Evolutionary conservation across 1,284 basidiomycete genomes (phyloP).

Genomic region (Leccinum olivaceoglutinosum): DNA sequence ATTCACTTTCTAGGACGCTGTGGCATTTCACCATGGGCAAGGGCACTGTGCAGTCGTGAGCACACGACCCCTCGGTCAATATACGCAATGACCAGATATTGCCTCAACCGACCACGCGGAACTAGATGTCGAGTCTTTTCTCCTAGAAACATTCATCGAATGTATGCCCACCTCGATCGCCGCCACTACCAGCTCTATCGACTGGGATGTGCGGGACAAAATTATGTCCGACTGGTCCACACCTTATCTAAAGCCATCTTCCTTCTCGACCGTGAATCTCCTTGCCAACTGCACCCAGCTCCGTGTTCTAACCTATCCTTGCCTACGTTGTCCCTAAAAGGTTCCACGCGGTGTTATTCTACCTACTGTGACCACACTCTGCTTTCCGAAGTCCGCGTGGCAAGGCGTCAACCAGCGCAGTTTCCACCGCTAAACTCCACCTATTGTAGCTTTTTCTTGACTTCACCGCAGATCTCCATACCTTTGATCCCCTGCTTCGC

Average conservation of each 20-base stretch:
- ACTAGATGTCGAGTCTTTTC: conserved; percentile 2
- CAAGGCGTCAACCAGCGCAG: neutral
- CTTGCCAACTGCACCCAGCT: conserved; percentile 16
- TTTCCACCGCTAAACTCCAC: neutral
- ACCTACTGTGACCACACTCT: conserved; percentile 19
- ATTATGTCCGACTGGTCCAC: conserved; percentile 16
- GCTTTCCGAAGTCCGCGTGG: neutral
- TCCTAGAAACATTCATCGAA: conserved; percentile 17
- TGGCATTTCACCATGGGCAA: conserved; percentile 9
- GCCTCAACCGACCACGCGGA: neutral
- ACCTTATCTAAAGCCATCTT: neutral
- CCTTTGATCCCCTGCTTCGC: conserved; percentile 12
- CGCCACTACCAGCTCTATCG: neutral
- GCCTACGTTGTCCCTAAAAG: conserved; percentile 8
- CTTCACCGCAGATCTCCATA: neutral
- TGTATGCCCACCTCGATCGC: conserved; percentile 22
- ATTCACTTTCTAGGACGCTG: conserved; percentile 23
- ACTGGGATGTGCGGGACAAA: neutral
- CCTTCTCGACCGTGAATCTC: neutral
- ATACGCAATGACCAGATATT: neutral
- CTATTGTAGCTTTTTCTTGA: conserved; percentile 15
- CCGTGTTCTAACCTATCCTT: conserved; percentile 17
- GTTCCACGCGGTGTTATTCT: conserved; percentile 3
- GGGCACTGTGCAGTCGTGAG: conserved; percentile 5
- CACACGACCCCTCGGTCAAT: conserved; percentile 18